Percentiles rank a stretch among this genome's conserved stretches.
These are phyloP conservation scores for Monosporascus sp. DNA, from an alignment of 2,329 filamentous ascomycete genomes.

Conservation along the genomic window DNA sequence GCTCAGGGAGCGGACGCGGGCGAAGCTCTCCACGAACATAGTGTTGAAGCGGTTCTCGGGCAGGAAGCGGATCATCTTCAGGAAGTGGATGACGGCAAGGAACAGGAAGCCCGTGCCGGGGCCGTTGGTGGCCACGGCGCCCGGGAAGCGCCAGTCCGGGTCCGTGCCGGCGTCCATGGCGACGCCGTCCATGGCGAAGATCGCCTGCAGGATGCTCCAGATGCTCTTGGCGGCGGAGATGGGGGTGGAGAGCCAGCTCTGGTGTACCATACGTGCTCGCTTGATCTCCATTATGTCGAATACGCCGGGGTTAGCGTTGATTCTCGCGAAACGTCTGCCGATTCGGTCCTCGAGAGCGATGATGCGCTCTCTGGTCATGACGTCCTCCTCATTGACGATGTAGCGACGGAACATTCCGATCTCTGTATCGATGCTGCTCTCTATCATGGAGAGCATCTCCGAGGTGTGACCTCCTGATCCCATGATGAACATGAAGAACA, in stretches of 20 bases:
- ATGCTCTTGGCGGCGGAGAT: constrained; percentile 63
- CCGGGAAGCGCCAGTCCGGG: constrained; percentile 46
- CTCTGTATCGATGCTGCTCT: constrained; percentile 47
- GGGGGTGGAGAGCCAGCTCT: constrained; percentile 69
- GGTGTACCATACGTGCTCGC: constrained; percentile 76
- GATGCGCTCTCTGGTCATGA: constrained; percentile 63
- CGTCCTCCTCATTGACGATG: constrained; percentile 66
- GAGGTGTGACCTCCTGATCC: constrained; percentile 92
- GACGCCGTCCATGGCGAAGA: constrained; percentile 37
- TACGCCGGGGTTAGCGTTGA: constrained; percentile 31
- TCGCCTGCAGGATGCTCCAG: constrained; percentile 48
- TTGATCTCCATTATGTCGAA: constrained; percentile 66
- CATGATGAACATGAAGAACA: constrained; percentile 71
- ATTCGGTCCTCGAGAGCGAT: constrained; percentile 41
- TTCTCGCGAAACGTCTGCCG: constrained; percentile 24
- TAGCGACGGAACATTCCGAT: constrained; percentile 68
- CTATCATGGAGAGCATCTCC: constrained; percentile 86
- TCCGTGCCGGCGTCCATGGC: background rate
- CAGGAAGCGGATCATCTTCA: constrained; percentile 41
- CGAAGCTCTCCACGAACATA: constrained; percentile 91
- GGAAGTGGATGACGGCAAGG: constrained; percentile 41
- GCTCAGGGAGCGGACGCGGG: constrained; percentile 75
- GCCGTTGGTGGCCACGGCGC: constrained; percentile 80
- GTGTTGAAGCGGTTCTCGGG: constrained; percentile 58
- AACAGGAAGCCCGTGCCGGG: constrained; percentile 84